Conservation (phyloP, 768 basidiomycete species). For the Sarcodon sp. region DNA sequence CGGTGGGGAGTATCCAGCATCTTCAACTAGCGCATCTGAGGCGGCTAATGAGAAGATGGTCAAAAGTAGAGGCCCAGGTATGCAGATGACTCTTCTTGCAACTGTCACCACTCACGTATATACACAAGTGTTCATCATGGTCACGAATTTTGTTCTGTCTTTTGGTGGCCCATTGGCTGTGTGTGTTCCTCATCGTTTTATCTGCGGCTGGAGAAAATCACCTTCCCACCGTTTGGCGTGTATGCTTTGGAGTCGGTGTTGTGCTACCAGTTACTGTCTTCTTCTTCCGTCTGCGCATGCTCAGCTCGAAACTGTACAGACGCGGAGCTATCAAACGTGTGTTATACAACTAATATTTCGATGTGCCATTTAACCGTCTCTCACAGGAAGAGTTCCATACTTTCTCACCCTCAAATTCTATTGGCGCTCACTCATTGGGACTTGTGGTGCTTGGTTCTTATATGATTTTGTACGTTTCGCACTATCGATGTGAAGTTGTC, state of each 20-base stretch:
- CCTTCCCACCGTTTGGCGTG: slow-evolving; percentile 54
- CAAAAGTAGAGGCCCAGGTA: slow-evolving; percentile 47
- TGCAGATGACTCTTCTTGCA: slow-evolving; percentile 2
- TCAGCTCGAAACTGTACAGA: slow-evolving; percentile 51
- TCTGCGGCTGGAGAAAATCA: slow-evolving; percentile 52
- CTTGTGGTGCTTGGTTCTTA: slow-evolving; percentile 53
- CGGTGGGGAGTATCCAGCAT: slow-evolving; percentile 70
- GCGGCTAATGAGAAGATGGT: slow-evolving; percentile 60
- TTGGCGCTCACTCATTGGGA: slow-evolving; percentile 60
- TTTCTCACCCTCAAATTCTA: slow-evolving; percentile 44
- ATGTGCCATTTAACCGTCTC: background rate
- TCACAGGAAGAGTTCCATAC: slow-evolving; percentile 45
- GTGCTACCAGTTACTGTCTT: slow-evolving; percentile 55
- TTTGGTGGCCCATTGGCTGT: slow-evolving; percentile 59
- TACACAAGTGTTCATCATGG: slow-evolving; percentile 57
- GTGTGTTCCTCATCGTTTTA: slow-evolving; percentile 55
- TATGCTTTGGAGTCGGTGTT: slow-evolving; percentile 52
- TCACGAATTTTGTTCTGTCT: slow-evolving; percentile 59
- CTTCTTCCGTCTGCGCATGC: slow-evolving; percentile 61
- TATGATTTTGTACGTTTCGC: slow-evolving; percentile 6
- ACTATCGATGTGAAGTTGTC: background rate
- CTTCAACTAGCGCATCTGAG: slow-evolving; percentile 56
- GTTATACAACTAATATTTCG: slow-evolving; percentile 4
- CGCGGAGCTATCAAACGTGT: slow-evolving; percentile 54
- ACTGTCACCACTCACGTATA: background rate